A percentile compares a stretch with the other conserved stretches of the same genome.
These are phyloP conservation scores for Coniferiporia sulphurascens DNA, from an alignment of 1,284 basidiomycete species.

Conservation along the genomic window DNA sequence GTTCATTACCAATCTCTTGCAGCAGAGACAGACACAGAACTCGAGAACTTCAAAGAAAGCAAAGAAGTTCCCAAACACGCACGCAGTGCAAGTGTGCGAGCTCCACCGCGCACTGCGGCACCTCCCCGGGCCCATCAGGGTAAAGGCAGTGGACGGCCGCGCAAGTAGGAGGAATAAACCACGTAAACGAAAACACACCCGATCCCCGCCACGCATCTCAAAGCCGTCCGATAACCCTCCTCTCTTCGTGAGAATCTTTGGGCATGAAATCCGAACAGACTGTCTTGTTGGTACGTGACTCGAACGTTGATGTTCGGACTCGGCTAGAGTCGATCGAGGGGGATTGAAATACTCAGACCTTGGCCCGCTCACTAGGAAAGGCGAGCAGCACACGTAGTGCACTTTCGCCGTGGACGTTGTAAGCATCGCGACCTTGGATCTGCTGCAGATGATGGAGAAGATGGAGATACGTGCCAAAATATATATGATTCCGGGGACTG, in stretches of 20 bases:
- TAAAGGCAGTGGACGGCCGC: slow-evolving; percentile 4
- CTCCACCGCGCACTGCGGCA: not conserved
- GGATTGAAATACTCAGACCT: slow-evolving; percentile 56
- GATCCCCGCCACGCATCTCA: slow-evolving; percentile 21
- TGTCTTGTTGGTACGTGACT: slow-evolving; percentile 48
- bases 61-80: not conserved
- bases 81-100: not conserved
- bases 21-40: too few relatives aligned
- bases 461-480: not conserved
- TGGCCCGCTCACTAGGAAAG: slow-evolving; percentile 48
- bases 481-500: too few relatives aligned
- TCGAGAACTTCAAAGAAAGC: too few relatives aligned
- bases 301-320: slow-evolving; percentile 41
- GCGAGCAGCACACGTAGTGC: slow-evolving; percentile 17
- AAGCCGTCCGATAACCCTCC: slow-evolving; percentile 10
- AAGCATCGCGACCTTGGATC: slow-evolving; percentile 49
- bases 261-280: not conserved
- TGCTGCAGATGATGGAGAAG: slow-evolving; percentile 29
- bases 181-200: slow-evolving; percentile 8
- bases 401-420: slow-evolving; percentile 35
- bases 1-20: too few relatives aligned
- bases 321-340: slow-evolving; percentile 46
- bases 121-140: not conserved
- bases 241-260: not conserved
- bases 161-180: not conserved